Percentiles rank a stretch among this genome's conserved stretches.
phyloP scores from a whole-genome alignment of 345 rosid genomes.

The Camelina hispida region DNA sequence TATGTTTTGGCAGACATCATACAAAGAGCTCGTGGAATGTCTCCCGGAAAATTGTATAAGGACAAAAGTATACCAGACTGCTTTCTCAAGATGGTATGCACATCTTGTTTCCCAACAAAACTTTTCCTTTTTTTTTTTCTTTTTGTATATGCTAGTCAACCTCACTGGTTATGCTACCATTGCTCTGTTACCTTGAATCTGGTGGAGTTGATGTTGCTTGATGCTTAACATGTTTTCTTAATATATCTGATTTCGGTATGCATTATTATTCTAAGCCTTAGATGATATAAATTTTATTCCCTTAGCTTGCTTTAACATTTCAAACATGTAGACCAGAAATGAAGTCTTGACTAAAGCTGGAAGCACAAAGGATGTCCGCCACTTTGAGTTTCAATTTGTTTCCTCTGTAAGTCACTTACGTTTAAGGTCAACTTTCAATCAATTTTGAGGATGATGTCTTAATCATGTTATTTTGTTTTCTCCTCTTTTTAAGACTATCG shows the following conservation, averaged over 20 bases:
- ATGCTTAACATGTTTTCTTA: conserved; percentile 9
- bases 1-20: conserved; percentile 55
- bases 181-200: conserved; percentile 10
- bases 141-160: background rate
- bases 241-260: conserved; percentile 3
- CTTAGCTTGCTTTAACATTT: conserved; percentile 24
- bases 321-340: conserved; percentile 59
- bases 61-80: conserved; percentile 65
- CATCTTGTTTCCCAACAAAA: conserved; percentile 10
- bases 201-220: conserved; percentile 14
- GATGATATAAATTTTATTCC: background rate
- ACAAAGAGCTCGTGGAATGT: conserved; percentile 75
- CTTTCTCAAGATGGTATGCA: conserved; percentile 84
- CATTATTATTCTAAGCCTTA: conserved; percentile 8
- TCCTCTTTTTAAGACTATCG: conserved; percentile 50
- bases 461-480: conserved; percentile 11
- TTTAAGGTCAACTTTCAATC: conserved; percentile 2
- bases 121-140: background rate
- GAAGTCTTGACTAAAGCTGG: conserved; percentile 60
- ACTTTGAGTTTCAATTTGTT: conserved; percentile 85
- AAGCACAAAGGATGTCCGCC: conserved; percentile 82
- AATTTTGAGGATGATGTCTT: conserved; percentile 12
- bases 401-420: conserved; percentile 59
- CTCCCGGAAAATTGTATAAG: conserved; percentile 60
- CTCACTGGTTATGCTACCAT: conserved; percentile 4